Evolutionary conservation across 2,329 filamentous ascomycete genomes (phyloP).

Genomic region (Alternaria metachromatica): DNA sequence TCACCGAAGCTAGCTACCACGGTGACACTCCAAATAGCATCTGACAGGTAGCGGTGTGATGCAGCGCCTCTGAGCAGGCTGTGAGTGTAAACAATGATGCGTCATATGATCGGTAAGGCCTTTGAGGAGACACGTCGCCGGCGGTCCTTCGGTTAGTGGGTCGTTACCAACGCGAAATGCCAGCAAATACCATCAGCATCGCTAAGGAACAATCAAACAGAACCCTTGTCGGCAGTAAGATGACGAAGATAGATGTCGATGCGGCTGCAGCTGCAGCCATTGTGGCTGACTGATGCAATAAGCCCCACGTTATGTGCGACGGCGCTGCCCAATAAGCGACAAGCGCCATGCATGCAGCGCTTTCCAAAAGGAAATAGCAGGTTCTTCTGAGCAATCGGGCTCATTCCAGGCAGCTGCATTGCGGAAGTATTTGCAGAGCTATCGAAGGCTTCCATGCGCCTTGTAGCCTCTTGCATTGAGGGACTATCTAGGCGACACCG

Average conservation of each 20-base stretch:
- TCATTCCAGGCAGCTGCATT: background rate
- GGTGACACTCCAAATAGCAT: conserved; percentile 13
- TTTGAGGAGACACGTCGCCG: conserved; percentile 25
- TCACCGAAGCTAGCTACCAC: background rate
- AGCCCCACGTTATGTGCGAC: conserved; percentile 8
- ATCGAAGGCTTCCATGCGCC: background rate
- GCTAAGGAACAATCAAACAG: conserved; percentile 1
- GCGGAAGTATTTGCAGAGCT: conserved; percentile 1
- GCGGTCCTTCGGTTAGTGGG: conserved; percentile 20
- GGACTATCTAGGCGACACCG: background rate
- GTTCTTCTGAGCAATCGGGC: conserved; percentile 10
- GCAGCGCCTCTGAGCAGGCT: conserved; percentile 3
- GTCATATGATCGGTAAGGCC: conserved; percentile 14
- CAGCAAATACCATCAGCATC: conserved; percentile 13
- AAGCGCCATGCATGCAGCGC: background rate
- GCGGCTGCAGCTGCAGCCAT: conserved; percentile 9
- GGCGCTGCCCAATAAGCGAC: conserved; percentile 3
- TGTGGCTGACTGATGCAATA: conserved; percentile 8
- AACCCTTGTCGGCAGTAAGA: background rate
- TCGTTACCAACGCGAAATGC: conserved; percentile 13
- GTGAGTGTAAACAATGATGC: conserved; percentile 11
- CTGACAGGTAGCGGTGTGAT: conserved; percentile 20
- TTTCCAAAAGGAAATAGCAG: background rate
- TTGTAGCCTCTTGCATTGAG: background rate
- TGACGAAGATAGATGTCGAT: conserved; percentile 1